These are phyloP conservation scores for Nakaseomyces delphensis DNA, from an alignment of 1,139 yeast genomes.

Conservation along the genomic window DNA sequence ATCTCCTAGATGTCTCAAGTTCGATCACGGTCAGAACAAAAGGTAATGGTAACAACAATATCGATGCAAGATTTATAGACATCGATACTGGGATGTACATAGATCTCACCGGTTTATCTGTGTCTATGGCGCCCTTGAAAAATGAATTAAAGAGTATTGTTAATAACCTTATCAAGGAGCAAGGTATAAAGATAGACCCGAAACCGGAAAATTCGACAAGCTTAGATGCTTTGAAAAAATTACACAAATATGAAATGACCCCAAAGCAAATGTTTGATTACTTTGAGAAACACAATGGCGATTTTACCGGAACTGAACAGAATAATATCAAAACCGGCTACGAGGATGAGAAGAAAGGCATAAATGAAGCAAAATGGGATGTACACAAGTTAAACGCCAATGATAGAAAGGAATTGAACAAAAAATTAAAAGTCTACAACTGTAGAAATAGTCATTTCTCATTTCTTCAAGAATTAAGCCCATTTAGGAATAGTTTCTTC, in stretches of 20 bases:
- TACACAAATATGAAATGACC: neutral
- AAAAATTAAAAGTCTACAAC: constrained; percentile 30
- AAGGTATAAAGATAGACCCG: neutral
- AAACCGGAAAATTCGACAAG: neutral
- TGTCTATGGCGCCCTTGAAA: constrained; percentile 17
- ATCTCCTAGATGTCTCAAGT: constrained; percentile 44
- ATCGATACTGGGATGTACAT: constrained; percentile 66
- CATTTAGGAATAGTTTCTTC: constrained; percentile 39
- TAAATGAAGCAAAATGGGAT: neutral
- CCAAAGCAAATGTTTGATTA: constrained; percentile 1
- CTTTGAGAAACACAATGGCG: no score
- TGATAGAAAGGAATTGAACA: constrained; percentile 23
- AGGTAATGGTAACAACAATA: constrained; percentile 52
- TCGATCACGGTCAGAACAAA: constrained; percentile 34
- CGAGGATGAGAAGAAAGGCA: neutral
- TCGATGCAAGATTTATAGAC: constrained; percentile 78
- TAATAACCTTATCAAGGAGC: neutral
- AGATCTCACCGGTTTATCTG: constrained; percentile 53
- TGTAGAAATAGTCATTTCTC: constrained; percentile 50
- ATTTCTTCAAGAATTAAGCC: constrained; percentile 37
- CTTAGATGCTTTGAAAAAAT: neutral
- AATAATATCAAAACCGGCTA: neutral
- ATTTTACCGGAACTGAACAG: neutral
- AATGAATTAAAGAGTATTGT: neutral
- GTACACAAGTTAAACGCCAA: constrained; percentile 5